These are phyloP conservation scores for Begonia loranthoides DNA, from an alignment of 306 rosid species.

Conservation along the genomic window DNA sequence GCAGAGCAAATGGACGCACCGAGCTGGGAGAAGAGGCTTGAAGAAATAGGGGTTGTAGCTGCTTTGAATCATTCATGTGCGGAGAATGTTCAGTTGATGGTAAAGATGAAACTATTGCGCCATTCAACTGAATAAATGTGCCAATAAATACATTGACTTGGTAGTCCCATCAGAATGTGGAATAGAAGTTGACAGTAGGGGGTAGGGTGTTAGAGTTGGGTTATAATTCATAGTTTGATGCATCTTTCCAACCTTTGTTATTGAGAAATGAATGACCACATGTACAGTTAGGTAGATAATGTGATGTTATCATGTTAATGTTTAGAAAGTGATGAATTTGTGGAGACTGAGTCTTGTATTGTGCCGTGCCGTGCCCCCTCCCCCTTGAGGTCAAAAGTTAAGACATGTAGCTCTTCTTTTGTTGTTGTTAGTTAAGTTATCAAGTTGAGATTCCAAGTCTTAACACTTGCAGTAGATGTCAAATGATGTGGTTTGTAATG, in stretches of 20 bases:
- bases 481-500: no score
- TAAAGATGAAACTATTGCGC: not conserved
- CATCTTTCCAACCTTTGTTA: not conserved
- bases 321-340: no score
- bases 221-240: not conserved
- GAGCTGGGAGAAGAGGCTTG: conserved; percentile 33
- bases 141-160: not conserved
- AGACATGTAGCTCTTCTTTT: no score
- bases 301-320: no score
- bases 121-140: not conserved
- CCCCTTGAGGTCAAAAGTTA: no score
- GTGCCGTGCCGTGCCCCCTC: no score
- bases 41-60: conserved; percentile 6
- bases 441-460: no score
- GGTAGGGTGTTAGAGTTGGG: not conserved
- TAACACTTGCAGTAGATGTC: no score
- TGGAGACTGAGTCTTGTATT: no score
- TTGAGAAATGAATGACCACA: not conserved
- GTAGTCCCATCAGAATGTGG: conserved; percentile 8
- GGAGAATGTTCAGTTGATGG: not conserved
- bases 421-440: no score
- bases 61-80: not conserved
- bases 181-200: conserved; percentile 1
- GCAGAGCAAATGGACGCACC: conserved; percentile 77
- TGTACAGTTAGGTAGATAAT: not conserved